Percentiles rank a stretch among this genome's conserved stretches.
These are phyloP conservation scores for Brassica incana DNA, from an alignment of 345 rosid species.

Conservation along the genomic window DNA sequence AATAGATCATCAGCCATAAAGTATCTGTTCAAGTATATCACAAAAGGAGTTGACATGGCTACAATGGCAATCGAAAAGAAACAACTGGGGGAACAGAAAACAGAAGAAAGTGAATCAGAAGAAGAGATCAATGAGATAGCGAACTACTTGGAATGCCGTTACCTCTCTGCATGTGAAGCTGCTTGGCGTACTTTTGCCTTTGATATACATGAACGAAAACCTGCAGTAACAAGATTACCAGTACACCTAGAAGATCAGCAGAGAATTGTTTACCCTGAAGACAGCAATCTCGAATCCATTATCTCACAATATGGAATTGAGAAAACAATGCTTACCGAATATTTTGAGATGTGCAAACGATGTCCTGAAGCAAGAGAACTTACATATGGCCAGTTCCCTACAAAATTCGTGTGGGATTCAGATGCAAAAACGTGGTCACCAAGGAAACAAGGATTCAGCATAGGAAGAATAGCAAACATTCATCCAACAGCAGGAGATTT, in stretches of 20 bases:
- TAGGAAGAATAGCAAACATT: not conserved
- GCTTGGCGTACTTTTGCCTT: not conserved
- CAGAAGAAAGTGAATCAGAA: not conserved
- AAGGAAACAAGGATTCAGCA: not conserved
- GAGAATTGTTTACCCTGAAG: not conserved
- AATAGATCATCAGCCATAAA: not conserved
- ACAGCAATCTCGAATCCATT: not conserved
- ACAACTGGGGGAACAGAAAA: not conserved
- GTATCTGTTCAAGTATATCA: not conserved
- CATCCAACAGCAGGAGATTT: not conserved
- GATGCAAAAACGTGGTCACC: not conserved
- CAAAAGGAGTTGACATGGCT: not conserved
- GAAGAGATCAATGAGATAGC: not conserved
- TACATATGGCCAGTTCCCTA: not conserved
- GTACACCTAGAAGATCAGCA: not conserved
- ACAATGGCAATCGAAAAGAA: not conserved
- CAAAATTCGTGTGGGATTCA: not conserved
- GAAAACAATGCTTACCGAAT: not conserved
- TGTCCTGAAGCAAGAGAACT: not conserved
- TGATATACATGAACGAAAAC: not conserved
- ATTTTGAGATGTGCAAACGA: not conserved
- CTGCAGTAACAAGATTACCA: not conserved
- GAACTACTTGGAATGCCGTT: not conserved
- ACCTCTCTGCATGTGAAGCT: not conserved
- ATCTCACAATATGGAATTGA: not conserved